phyloP scores from a whole-genome alignment of 371 early-diverging fungal genomes.

The Rhizopus delemar region DNA sequence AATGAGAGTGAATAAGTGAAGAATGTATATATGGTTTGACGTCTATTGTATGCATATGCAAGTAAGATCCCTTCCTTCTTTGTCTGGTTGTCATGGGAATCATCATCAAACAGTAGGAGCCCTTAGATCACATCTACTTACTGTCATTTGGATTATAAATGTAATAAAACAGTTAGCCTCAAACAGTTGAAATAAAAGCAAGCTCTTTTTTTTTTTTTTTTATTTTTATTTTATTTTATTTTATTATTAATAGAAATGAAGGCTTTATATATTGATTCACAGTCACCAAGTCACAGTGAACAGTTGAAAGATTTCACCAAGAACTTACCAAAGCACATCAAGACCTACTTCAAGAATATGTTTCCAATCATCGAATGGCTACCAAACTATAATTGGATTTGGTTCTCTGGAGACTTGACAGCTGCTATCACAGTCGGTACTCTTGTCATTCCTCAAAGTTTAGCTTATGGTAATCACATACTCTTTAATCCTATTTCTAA shows the following conservation, averaged over 20 bases:
- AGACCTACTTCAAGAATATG: constrained; percentile 27
- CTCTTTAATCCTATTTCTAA: neutral
- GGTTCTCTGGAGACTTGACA: constrained; percentile 71
- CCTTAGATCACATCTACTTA: no score
- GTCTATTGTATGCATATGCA: no score
- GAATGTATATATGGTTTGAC: no score
- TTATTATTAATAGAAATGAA: constrained; percentile 7
- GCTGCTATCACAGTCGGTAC: constrained; percentile 75
- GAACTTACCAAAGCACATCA: constrained; percentile 12
- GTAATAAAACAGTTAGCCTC: no score
- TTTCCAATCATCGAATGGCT: constrained; percentile 76
- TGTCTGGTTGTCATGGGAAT: no score
- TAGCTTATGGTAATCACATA: constrained; percentile 64
- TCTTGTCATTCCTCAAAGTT: constrained; percentile 80
- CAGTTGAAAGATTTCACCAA: constrained; percentile 9
- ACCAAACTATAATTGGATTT: constrained; percentile 67
- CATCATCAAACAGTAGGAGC: no score
- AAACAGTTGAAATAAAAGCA: no score
- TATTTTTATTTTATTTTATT: no score
- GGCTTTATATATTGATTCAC: constrained; percentile 18
- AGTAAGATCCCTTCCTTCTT: no score
- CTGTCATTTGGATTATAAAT: no score
- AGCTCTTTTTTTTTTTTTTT: no score
- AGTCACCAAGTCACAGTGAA: constrained; percentile 15
- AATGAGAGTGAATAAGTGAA: no score